phyloP scores from a whole-genome alignment of 2,329 filamentous ascomycete species.

The Penicillium digitatum region DNA sequence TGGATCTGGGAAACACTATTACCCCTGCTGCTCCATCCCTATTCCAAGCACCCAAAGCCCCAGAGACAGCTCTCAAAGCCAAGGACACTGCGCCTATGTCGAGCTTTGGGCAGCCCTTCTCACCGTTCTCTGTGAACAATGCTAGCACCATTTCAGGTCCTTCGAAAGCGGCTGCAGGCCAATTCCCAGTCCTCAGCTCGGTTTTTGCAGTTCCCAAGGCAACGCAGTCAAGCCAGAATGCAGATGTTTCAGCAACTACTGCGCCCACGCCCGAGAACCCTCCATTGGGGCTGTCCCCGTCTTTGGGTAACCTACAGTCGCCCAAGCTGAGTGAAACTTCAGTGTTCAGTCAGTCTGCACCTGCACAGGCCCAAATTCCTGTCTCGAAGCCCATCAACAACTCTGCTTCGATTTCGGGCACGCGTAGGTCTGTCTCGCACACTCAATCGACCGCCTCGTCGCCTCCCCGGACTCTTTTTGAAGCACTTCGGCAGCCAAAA shows the following conservation, averaged over 20 bases:
- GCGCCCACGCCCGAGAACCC: background rate
- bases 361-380: background rate
- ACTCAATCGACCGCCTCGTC: background rate
- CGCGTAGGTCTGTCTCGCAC: background rate
- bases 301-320: background rate
- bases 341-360: background rate
- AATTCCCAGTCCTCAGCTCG: background rate
- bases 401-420: background rate
- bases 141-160: background rate
- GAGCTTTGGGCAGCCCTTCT: background rate
- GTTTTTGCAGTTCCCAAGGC: background rate
- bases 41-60: background rate
- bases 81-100: background rate
- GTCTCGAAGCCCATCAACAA: background rate
- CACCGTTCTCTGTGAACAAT: background rate
- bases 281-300: background rate
- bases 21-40: background rate
- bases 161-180: background rate
- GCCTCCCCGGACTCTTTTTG: slow-evolving; percentile 2
- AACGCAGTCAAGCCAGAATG: background rate
- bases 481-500: slow-evolving; percentile 5
- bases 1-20: background rate
- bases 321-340: background rate
- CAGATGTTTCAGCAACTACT: background rate
- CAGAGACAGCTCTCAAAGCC: background rate